Evolutionary conservation across 192 early-diverging fungal genomes (phyloP), one percentile per base, ranked within the genome.

Genomic region (Entomortierella parvispora): DNA sequence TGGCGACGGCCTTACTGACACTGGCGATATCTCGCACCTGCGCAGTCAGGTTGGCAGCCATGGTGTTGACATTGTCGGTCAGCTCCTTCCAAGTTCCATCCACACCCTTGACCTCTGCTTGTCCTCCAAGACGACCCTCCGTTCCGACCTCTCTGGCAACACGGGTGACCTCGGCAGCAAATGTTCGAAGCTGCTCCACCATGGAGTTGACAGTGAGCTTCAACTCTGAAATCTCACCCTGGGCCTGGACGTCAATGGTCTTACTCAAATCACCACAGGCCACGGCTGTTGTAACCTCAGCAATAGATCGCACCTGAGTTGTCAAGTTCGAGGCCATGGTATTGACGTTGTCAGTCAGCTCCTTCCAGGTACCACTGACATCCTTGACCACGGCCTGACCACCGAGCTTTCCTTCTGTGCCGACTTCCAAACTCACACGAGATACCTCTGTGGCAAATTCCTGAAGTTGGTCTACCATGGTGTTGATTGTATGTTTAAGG

Each of bases 191-290:
- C 50, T 90, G 87, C 42, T 89, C 86, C n/a, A 93, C 91, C 85
- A 92, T 89, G 42, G 60, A 80, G 82, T 93, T 93, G 65, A 93
- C 85, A 0, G 88, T 91, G 10, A 78, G 74, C 64, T 90, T 90
- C 8, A 93, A 71, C 54, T 90, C 88, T 18, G 81, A 74, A 58
- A 91, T 87, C 80, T 93, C 91, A 46, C 91, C 91, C 50, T 75
- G 77, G 8, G 81, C 85, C 34, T 89, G 84, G 12, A 91, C 87
- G 32, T 85, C 72, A 33, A 93, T 85, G 18, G 82, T 86, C 70
- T 88, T 87, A 15, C 84, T 85, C 14, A 93, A 63, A 66, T 93
- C 88, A n/a, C 91, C 91, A 25, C 63, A 53, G 4, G 86, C 88
- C 18, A 93, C 88, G 0, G 92, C 84, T 44, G 83, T 87, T 47